These are phyloP conservation scores for Tricholomella constricta DNA, from an alignment of 768 basidiomycete species.

Conservation along the genomic window DNA sequence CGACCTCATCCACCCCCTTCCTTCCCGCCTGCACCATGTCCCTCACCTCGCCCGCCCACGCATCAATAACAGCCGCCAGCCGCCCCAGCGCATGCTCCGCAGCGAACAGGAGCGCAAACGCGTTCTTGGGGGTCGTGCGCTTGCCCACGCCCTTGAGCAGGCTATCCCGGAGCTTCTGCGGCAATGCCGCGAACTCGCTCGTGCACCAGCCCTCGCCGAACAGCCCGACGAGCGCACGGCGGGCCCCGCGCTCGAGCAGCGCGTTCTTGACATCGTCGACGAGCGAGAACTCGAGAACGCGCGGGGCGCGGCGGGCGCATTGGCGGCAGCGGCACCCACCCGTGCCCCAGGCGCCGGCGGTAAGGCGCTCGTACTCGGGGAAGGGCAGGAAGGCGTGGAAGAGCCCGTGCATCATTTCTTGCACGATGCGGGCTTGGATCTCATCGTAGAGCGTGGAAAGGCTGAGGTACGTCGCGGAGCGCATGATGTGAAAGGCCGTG, in stretches of 20 bases:
- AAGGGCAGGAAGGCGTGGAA: slow-evolving; percentile 84
- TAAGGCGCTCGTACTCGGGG: slow-evolving; percentile 74
- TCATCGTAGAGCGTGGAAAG: slow-evolving; percentile 76
- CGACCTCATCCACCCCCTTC: slow-evolving; percentile 59
- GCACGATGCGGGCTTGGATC: slow-evolving; percentile 77
- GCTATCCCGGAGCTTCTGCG: slow-evolving; percentile 62
- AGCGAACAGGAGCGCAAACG: slow-evolving; percentile 69
- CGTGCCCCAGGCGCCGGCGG: slow-evolving; percentile 76
- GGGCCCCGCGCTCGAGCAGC: slow-evolving; percentile 68
- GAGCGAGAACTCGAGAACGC: slow-evolving; percentile 82
- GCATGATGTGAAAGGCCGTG: slow-evolving; percentile 88
- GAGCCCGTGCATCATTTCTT: slow-evolving; percentile 90
- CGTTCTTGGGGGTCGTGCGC: slow-evolving; percentile 64
- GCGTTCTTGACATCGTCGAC: slow-evolving; percentile 76
- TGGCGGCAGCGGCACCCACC: slow-evolving; percentile 85
- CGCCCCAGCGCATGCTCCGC: slow-evolving; percentile 62
- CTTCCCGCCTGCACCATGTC: slow-evolving; percentile 71
- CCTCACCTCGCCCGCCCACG: slow-evolving; percentile 67
- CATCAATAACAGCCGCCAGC: slow-evolving; percentile 57
- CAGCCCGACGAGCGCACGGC: slow-evolving; percentile 75
- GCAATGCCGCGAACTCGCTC: slow-evolving; percentile 73
- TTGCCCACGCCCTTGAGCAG: slow-evolving; percentile 76
- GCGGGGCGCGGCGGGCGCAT: slow-evolving; percentile 77
- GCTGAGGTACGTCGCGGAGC: slow-evolving; percentile 78
- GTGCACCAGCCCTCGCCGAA: slow-evolving; percentile 92